phyloP scores from a whole-genome alignment of 148 eudicot genomes.

The Mesembryanthemum crystallinum region DNA sequence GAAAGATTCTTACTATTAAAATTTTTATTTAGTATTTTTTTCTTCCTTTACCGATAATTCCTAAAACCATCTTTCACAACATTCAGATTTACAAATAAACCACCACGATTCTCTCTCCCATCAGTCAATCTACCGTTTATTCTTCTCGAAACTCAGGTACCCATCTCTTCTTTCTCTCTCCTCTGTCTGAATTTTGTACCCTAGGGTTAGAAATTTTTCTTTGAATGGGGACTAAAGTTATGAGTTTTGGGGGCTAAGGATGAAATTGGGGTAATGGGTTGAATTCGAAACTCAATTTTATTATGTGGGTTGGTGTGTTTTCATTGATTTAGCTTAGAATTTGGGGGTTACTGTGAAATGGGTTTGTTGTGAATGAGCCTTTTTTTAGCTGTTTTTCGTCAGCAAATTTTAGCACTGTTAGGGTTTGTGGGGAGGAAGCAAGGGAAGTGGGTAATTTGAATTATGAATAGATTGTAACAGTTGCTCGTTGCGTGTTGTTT shows the following conservation, averaged over 20 bases:
- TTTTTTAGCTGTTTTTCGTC: slow-evolving; percentile 7
- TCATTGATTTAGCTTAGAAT: slow-evolving; percentile 22
- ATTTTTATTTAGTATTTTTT: neutral
- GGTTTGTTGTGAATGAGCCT: neutral
- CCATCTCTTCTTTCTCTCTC: slow-evolving; percentile 20
- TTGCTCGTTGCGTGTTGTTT: slow-evolving; percentile 8
- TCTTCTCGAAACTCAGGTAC: slow-evolving; percentile 30
- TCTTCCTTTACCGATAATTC: slow-evolving; percentile 17
- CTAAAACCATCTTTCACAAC: slow-evolving; percentile 11
- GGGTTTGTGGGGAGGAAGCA: slow-evolving; percentile 22
- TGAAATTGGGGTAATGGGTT: slow-evolving; percentile 27
- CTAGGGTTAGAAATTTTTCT: slow-evolving; percentile 19
- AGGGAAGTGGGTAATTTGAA: slow-evolving; percentile 6
- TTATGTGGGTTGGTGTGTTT: slow-evolving; percentile 13
- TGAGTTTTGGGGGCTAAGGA: neutral
- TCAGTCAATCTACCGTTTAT: slow-evolving; percentile 23
- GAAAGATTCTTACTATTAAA: too few species aligned
- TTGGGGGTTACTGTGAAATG: neutral
- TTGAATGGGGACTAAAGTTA: neutral
- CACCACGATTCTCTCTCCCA: slow-evolving; percentile 11
- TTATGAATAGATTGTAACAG: neutral
- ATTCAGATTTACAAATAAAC: slow-evolving; percentile 28
- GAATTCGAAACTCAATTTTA: slow-evolving; percentile 6
- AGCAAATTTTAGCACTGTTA: slow-evolving; percentile 12
- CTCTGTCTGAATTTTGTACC: slow-evolving; percentile 2